Percentiles rank a stretch among this genome's conserved stretches.
These are phyloP conservation scores for Zoysia japonica DNA, from an alignment of 176 grass and related monocot genomes.

Conservation along the genomic window DNA sequence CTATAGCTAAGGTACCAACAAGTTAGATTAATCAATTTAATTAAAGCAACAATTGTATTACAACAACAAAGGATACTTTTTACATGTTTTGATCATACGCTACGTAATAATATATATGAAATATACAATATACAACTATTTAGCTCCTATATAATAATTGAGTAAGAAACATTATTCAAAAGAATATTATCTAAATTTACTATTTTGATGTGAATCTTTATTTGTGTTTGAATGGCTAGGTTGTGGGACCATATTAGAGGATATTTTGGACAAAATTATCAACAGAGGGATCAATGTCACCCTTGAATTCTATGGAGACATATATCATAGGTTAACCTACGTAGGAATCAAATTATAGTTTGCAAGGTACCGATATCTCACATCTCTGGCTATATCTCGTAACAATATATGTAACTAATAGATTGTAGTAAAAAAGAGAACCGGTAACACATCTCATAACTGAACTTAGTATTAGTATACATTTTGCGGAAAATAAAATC, in stretches of 20 bases:
- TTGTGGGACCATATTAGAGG: not conserved
- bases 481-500: not conserved
- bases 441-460: not conserved
- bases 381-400: not conserved
- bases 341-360: not conserved
- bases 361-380: not conserved
- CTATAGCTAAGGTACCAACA: too few species aligned
- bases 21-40: not conserved
- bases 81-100: not conserved
- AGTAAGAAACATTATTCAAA: not conserved
- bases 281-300: conserved; percentile 34
- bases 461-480: not conserved
- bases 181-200: conserved; percentile 19
- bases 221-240: not conserved
- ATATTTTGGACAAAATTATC: conserved; percentile 39
- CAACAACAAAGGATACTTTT: not conserved
- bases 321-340: conserved; percentile 44
- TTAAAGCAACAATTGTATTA: not conserved
- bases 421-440: not conserved
- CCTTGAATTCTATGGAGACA: conserved; percentile 41
- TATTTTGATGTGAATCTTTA: not conserved
- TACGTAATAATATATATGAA: not conserved
- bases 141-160: not conserved
- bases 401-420: not conserved
- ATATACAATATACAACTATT: not conserved